Evolutionary conservation across 73 alveolate species (phyloP).

Genomic region (Paramecium pentaurelia): DNA sequence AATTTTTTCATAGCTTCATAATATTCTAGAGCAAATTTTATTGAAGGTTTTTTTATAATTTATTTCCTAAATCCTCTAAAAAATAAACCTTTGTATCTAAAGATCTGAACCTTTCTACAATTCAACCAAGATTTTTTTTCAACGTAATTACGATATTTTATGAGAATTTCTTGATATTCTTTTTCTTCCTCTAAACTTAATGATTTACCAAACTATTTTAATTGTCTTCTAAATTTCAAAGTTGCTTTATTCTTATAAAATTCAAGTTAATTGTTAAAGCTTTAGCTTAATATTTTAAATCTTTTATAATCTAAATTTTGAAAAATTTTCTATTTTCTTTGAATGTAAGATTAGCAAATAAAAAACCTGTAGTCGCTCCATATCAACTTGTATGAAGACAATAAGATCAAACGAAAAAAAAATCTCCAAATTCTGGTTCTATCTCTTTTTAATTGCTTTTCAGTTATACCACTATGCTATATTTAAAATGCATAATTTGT

Average conservation of each 20-base stretch:
- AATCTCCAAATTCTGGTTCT: not conserved
- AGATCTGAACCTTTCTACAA: not conserved
- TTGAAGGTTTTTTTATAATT: not conserved
- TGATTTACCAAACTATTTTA: not conserved
- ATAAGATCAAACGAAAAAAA: not conserved
- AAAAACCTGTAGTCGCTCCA: slow-evolving; percentile 1
- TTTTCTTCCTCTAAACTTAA: not conserved
- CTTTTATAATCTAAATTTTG: not conserved
- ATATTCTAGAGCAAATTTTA: not conserved
- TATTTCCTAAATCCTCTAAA: slow-evolving; percentile 25
- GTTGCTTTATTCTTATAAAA: not conserved
- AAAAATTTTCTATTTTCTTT: not conserved
- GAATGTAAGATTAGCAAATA: not conserved
- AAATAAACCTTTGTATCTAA: not conserved
- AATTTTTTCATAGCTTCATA: not conserved
- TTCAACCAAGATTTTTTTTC: slow-evolving; percentile 17
- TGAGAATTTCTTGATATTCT: not conserved
- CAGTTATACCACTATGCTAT: not conserved
- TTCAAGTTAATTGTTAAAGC: not conserved
- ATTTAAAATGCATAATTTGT: not conserved
- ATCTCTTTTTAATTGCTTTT: not conserved
- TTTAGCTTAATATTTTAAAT: not conserved
- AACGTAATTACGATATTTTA: not conserved
- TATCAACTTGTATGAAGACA: not conserved
- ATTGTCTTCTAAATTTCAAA: not conserved